Evolutionary conservation across 371 early-diverging fungal genomes (phyloP), one percentile per base, ranked within the genome.

Genomic region (Syncephalastrum racemosum): DNA sequence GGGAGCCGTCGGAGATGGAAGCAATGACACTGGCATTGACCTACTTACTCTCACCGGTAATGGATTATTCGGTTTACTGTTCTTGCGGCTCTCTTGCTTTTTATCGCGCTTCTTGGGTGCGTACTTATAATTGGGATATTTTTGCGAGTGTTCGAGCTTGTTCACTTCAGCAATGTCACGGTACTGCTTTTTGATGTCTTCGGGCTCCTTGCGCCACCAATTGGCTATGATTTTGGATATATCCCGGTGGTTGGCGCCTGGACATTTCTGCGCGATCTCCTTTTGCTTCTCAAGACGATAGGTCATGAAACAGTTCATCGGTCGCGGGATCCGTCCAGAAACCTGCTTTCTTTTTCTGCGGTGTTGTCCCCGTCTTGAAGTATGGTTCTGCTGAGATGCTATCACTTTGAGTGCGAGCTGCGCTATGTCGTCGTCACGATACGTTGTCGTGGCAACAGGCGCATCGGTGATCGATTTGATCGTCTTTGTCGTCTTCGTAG

Each of bases 221-320:
- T 82, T 70, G 3, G 84, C 88, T 46, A 85, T 82, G 50, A 88
- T 77, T 27, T 79, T 75, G 16, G 84, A 85, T 6, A 88, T 76
- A 46, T 85, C 85, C 51, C 84, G 86, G 73, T 86, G 84, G 50
- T 84, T 84, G 18, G 77, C 79, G 22, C 82, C 81, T 0, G 80
- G 80, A 46, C 81, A 71, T 15, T 61, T 63, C 22, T 72, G 67
- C 24, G 84, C 67, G 8, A 86, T 82, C 53, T 81, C 80, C 7
- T 78, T 76, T 65, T 86, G 85, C 70, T 84, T 86, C 16, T 80
- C 85, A 58, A 78, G 77, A 53, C 89, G 83, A 62, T 84, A 88
- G 1, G 79, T 68, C 64, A 89, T 81, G 57, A 89, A 89, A 46
- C 75, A 76, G 63, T 84, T 84, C 48, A 72, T 67, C 12, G 84